Base-by-base conservation (phyloP, 495 filamentous ascomycete species). In the Podospora tetraspora region DNA sequence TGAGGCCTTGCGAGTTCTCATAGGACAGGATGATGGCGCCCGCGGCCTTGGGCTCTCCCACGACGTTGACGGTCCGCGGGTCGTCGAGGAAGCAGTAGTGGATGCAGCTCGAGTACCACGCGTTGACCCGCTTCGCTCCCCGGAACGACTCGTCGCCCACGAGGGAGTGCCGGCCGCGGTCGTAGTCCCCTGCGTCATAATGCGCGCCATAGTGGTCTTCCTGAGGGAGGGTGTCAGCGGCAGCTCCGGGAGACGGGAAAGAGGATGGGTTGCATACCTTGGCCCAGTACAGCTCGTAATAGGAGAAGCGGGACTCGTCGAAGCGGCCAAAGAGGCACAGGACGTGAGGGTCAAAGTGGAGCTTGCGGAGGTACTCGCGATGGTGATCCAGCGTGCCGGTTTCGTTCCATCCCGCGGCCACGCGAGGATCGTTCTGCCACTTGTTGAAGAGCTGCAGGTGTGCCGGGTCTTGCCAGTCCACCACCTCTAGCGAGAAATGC, bases 21-120 rank as follows among this genome's bases (percentile, higher is more conserved):
- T 89, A 89, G 4, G 82, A 82, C 29, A 90, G 76, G 13, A 90
- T 84, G 11, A 80, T 86, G 8, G 72, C 73, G 61, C 82, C 84
- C 9, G 82, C 85, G 6, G 84, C 85, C 69, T 84, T 84, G 43
- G 87, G 87, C 79, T 90, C 87, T 24, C 87, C 87, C 5, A 90
- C 86, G 2, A 87, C 84, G 66, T 81, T 78, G 60, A 70, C 77
- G 0, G 87, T 90, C 16, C 87, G 84, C 66, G 87, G 85, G 67
- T 90, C 87, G 74, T 90, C 87, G 57, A 90, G 78, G 77, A 89
- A 90, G 69, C 84, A 80, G 72, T 87, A 90, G 72, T 90, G 87
- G 72, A 90, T 89, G 71, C 84, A 78, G 71, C 84, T 84, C 11
- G 84, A 84, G 78, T 85, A 90, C 87, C 87, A 90, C 13, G 85